These are phyloP conservation scores for Avena atlantica DNA, from an alignment of 176 grass and related monocot species.

Conservation along the genomic window DNA sequence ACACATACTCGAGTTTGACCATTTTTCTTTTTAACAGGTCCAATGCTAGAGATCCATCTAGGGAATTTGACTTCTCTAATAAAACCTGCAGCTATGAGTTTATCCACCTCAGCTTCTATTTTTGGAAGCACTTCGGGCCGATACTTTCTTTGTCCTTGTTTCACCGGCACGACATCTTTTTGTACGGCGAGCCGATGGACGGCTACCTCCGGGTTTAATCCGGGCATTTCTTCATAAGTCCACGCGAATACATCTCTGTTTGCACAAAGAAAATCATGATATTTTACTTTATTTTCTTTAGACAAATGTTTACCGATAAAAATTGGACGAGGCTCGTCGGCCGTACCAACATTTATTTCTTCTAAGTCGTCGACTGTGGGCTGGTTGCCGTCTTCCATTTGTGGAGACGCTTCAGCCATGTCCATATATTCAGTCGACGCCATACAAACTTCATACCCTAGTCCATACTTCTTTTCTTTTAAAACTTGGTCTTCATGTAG, in stretches of 20 bases:
- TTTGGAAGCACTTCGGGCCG: background rate
- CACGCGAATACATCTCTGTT: constrained; percentile 9
- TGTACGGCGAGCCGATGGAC: background rate
- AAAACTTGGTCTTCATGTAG: background rate
- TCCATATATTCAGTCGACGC: background rate
- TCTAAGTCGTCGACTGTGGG: background rate
- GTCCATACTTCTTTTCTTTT: background rate
- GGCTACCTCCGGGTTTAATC: background rate
- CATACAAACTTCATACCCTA: constrained; percentile 8
- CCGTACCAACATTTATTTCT: background rate
- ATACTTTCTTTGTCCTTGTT: background rate
- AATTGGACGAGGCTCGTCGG: background rate
- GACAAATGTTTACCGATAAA: background rate
- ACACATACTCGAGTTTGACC: background rate
- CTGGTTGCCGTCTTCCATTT: constrained; percentile 29
- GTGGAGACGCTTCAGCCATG: background rate
- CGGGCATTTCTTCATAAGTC: constrained; percentile 24
- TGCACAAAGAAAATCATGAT: background rate
- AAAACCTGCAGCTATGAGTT: too few relatives aligned
- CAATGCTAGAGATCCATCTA: background rate
- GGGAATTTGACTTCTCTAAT: background rate
- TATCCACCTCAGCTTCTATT: background rate
- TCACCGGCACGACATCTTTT: background rate
- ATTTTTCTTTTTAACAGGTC: background rate
- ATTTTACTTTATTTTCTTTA: background rate